Evolutionary conservation across 345 rosid species (phyloP).

Genomic region (Eucalyptus sideroxylon): DNA sequence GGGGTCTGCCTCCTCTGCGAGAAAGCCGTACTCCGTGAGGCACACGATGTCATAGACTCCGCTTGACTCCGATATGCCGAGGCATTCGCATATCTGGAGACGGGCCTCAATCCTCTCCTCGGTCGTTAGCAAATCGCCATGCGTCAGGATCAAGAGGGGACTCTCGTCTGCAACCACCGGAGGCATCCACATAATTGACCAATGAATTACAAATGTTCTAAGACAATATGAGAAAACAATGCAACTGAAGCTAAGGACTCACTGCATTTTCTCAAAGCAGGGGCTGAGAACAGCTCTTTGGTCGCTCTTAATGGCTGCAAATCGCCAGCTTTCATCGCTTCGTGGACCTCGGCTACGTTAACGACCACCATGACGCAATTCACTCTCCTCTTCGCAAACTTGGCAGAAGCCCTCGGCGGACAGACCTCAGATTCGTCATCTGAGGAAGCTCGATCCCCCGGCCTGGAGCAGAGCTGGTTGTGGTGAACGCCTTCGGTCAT

Average conservation of each 20-base stretch:
- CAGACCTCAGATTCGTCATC: slow-evolving; percentile 4
- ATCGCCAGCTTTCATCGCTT: slow-evolving; percentile 28
- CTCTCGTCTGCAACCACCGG: slow-evolving; percentile 31
- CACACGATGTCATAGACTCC: slow-evolving; percentile 40
- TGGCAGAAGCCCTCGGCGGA: slow-evolving; percentile 10
- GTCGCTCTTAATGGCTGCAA: slow-evolving; percentile 26
- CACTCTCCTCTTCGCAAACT: slow-evolving; percentile 31
- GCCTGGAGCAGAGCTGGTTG: slow-evolving; percentile 30
- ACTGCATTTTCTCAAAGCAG: slow-evolving; percentile 38
- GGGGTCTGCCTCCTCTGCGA: slow-evolving; percentile 41
- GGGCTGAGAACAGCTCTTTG: slow-evolving; percentile 23
- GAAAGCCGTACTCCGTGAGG: slow-evolving; percentile 44
- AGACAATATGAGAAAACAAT: neutral
- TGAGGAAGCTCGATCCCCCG: slow-evolving; percentile 5
- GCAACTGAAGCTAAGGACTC: neutral
- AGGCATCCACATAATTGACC: neutral
- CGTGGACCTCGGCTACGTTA: slow-evolving; percentile 28
- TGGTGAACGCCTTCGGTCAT: slow-evolving; percentile 45
- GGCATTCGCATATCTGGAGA: slow-evolving; percentile 26
- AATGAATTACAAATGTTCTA: neutral
- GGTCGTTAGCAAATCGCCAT: slow-evolving; percentile 31
- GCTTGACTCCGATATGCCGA: slow-evolving; percentile 19
- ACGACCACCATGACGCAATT: slow-evolving; percentile 40
- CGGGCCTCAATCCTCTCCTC: slow-evolving; percentile 44
- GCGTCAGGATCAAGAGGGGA: slow-evolving; percentile 40